Evolutionary conservation across 202 grass and related monocot genomes (phyloP), one percentile per base, ranked within the genome.

Genomic region (Alloteropsis angusta): DNA sequence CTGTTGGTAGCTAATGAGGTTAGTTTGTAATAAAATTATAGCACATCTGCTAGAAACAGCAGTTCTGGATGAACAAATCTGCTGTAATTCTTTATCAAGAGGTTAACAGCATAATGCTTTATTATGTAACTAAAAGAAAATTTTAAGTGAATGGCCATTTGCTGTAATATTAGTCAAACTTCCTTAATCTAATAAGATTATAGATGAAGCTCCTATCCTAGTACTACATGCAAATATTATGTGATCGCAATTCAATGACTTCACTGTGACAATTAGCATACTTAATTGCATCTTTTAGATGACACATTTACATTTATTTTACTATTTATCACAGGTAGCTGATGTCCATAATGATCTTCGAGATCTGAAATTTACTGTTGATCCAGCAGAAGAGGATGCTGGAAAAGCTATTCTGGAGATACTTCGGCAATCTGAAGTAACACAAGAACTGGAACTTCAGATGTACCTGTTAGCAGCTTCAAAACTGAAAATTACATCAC

Each of bases 401-500:
- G 83, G 91, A 37, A 94, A 82, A 92, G 60, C 55, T 46, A 84
- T 97, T 64, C 67, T 88, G 55, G 80, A 81, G 72, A 80, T 94
- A 79, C 86, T 97, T 82, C 65, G 41, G 43, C 85, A 81, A 56
- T 59, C 77, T 42, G 60, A 92, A 23, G 70, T 71, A 82, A 84
- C 62, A 54, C 83, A 90, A 72, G 87, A 92, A 85, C 55, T 88
- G 66, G 85, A 92, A 84, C 76, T 90, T 53, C 65, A 87, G 54
- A 82, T 82, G 45, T 94, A 88, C 78, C 28, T 88, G 34, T 66
- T 68, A 44, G 94, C 86, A 48, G 78, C 89, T 84, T 92, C 85
- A 57, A 94, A 88, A 45, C 79, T 97, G 86, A 85, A 86, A 65
- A 78, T 97, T 52, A 90, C 85, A 66, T 87, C 87, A 66, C 91